A percentile compares a stretch with the other conserved stretches of the same genome.
phyloP scores from a whole-genome alignment of 805 yeast genomes.

The Lipomyces lipofer region DNA sequence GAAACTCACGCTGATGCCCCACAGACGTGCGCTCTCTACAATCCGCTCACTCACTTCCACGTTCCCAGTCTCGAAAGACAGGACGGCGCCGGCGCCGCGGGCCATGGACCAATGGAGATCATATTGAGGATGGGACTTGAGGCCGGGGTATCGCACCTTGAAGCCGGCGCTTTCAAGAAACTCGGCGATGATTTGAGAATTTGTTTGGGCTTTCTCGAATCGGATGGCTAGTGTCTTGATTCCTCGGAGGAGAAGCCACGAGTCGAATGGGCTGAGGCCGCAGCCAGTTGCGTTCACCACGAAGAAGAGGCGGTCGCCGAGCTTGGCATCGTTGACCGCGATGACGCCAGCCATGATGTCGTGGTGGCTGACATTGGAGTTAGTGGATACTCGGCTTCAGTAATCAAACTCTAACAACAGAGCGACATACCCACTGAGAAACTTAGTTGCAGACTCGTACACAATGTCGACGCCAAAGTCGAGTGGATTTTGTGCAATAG shows the following conservation, averaged over 20 bases:
- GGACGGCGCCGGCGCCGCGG: conserved; percentile 85
- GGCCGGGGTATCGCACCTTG: conserved; percentile 83
- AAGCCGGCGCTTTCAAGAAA: conserved; percentile 69
- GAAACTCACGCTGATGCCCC: conserved; percentile 88
- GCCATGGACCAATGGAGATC: conserved; percentile 75
- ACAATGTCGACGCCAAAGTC: conserved; percentile 87
- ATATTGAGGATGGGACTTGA: conserved; percentile 76
- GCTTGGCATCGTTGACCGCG: conserved; percentile 61
- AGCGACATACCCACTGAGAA: conserved; percentile 44
- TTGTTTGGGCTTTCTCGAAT: conserved; percentile 82
- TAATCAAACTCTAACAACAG: neutral
- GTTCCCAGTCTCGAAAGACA: conserved; percentile 84
- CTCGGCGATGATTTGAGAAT: conserved; percentile 72
- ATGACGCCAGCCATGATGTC: conserved; percentile 95
- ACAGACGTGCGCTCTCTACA: conserved; percentile 72
- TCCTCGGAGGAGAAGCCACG: conserved; percentile 86
- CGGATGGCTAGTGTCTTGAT: conserved; percentile 84
- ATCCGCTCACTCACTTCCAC: conserved; percentile 64
- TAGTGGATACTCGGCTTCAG: neutral
- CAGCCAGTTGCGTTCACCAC: conserved; percentile 88
- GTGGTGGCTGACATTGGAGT: conserved; percentile 55
- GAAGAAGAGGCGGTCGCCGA: conserved; percentile 70
- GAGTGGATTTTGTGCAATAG: conserved; percentile 78
- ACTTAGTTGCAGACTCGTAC: conserved; percentile 92
- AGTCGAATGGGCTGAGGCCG: conserved; percentile 89